Evolutionary conservation across 2,329 filamentous ascomycete genomes (phyloP).

Genomic region (Colletotrichum eremochloae): DNA sequence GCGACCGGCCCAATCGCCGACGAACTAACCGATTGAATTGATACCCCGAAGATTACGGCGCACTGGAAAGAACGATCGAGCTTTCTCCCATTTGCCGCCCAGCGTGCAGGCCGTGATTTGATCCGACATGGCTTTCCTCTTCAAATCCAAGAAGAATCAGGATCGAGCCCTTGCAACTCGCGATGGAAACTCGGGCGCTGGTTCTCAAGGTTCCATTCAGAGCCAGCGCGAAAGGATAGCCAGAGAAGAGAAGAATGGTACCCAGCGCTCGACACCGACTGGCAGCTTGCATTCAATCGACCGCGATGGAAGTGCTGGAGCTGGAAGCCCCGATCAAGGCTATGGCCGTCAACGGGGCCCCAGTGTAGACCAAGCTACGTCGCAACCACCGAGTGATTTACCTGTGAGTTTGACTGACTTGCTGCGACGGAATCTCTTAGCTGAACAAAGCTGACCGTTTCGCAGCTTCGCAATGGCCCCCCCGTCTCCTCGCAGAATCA

Average conservation of each 20-base stretch:
- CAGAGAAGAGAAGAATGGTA: conserved; percentile 68
- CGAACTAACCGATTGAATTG: conserved; percentile 35
- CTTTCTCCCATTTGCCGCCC: conserved; percentile 46
- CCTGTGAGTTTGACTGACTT: conserved; percentile 58
- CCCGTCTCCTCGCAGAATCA: conserved; percentile 47
- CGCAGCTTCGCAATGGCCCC: conserved; percentile 69
- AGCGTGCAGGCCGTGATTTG: conserved; percentile 53
- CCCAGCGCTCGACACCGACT: conserved; percentile 78
- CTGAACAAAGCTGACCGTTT: conserved; percentile 11
- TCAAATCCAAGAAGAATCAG: conserved; percentile 85
- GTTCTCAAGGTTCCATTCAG: conserved; percentile 63
- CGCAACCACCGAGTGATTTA: conserved; percentile 50
- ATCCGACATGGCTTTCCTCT: conserved; percentile 81
- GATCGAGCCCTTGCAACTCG: conserved; percentile 70
- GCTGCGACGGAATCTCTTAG: conserved; percentile 51
- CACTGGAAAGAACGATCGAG: conserved; percentile 43
- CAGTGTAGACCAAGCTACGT: conserved; percentile 63
- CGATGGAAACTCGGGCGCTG: conserved; percentile 60
- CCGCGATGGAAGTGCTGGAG: conserved; percentile 67
- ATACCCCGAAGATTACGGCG: conserved; percentile 15
- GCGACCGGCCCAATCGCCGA: conserved; percentile 3
- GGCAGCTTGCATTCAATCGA: conserved; percentile 82
- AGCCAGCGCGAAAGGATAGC: conserved; percentile 51
- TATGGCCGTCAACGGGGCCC: conserved; percentile 68
- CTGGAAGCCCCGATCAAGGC: conserved; percentile 75